Conservation (phyloP, 768 basidiomycete species). For the Pulveroboletus ravenelii region DNA sequence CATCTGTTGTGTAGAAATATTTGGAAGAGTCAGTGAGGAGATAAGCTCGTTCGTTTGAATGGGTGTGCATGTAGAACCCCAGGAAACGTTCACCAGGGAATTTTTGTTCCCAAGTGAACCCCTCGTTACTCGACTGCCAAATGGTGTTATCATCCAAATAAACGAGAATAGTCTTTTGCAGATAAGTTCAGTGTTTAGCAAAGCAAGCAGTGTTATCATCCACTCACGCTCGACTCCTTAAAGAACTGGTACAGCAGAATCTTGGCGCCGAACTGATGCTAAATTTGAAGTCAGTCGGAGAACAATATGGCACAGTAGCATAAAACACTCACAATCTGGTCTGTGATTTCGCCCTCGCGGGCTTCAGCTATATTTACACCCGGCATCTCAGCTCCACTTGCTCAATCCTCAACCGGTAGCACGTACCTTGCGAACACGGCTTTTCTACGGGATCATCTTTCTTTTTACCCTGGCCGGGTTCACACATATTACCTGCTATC, state of each 20-base stretch:
- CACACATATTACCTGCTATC: slow-evolving; percentile 91
- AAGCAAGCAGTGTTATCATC: not conserved
- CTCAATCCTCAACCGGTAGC: not conserved
- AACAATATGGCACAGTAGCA: not conserved
- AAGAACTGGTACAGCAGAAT: slow-evolving; percentile 83
- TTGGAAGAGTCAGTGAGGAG: slow-evolving; percentile 66
- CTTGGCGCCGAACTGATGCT: slow-evolving; percentile 65
- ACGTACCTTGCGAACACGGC: slow-evolving; percentile 69
- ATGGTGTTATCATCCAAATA: slow-evolving; percentile 71
- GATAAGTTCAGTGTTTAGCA: not conserved
- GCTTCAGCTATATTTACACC: slow-evolving; percentile 57
- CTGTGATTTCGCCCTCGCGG: slow-evolving; percentile 67
- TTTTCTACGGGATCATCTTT: slow-evolving; percentile 72
- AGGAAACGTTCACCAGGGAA: slow-evolving; percentile 62
- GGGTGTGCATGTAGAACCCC: slow-evolving; percentile 82
- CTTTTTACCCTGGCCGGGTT: slow-evolving; percentile 45
- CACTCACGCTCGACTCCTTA: slow-evolving; percentile 61
- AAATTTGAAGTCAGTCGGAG: slow-evolving; percentile 9
- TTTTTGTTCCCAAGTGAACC: slow-evolving; percentile 81
- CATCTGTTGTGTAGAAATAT: slow-evolving; percentile 80
- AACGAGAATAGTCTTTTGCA: slow-evolving; percentile 69
- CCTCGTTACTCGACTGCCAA: slow-evolving; percentile 96
- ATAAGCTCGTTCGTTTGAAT: slow-evolving; percentile 78
- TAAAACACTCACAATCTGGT: slow-evolving; percentile 56
- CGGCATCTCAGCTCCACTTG: not conserved